Conservation (phyloP, 2,329 filamentous ascomycete genomes). For the Didymella arachidicola region DNA sequence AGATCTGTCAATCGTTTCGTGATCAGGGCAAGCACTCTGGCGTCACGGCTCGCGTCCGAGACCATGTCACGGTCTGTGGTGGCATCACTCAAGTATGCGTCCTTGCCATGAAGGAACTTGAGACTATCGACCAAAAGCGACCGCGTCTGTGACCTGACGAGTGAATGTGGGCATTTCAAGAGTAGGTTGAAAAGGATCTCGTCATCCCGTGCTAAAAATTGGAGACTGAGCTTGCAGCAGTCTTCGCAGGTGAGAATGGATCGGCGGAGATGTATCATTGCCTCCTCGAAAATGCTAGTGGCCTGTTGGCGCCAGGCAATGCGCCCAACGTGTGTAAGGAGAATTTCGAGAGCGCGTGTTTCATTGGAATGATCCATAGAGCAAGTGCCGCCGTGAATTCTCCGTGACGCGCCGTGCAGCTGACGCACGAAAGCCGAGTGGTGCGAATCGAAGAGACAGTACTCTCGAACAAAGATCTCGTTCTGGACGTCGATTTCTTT, state of each 20-base stretch:
- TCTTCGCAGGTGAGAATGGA: slow-evolving; percentile 60
- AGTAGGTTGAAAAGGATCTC: slow-evolving; percentile 70
- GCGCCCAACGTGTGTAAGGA: slow-evolving; percentile 75
- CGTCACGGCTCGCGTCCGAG: slow-evolving; percentile 21
- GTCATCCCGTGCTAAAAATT: slow-evolving; percentile 66
- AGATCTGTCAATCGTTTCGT: slow-evolving; percentile 29
- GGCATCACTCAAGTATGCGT: slow-evolving; percentile 38
- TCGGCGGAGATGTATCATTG: slow-evolving; percentile 61
- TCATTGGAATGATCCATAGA: slow-evolving; percentile 57
- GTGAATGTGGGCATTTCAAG: slow-evolving; percentile 39
- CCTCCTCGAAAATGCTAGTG: slow-evolving; percentile 65
- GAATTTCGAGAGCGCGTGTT: slow-evolving; percentile 61
- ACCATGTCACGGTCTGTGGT: slow-evolving; percentile 41
- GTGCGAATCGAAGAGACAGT: slow-evolving; percentile 78
- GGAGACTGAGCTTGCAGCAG: slow-evolving; percentile 67
- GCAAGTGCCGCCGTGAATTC: slow-evolving; percentile 59
- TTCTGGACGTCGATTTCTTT: slow-evolving; percentile 75
- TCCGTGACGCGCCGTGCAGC: slow-evolving; percentile 66
- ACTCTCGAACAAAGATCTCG: slow-evolving; percentile 73
- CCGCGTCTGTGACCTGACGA: slow-evolving; percentile 40
- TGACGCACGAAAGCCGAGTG: slow-evolving; percentile 73
- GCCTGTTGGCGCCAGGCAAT: slow-evolving; percentile 77
- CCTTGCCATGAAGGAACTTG: slow-evolving; percentile 42
- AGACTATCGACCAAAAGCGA: slow-evolving; percentile 45
- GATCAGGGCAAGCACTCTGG: slow-evolving; percentile 32